A percentile compares a stretch with the other conserved stretches of the same genome.
These are phyloP conservation scores for Ciborinia camelliae DNA, from an alignment of 2,329 filamentous ascomycete species.

Conservation along the genomic window DNA sequence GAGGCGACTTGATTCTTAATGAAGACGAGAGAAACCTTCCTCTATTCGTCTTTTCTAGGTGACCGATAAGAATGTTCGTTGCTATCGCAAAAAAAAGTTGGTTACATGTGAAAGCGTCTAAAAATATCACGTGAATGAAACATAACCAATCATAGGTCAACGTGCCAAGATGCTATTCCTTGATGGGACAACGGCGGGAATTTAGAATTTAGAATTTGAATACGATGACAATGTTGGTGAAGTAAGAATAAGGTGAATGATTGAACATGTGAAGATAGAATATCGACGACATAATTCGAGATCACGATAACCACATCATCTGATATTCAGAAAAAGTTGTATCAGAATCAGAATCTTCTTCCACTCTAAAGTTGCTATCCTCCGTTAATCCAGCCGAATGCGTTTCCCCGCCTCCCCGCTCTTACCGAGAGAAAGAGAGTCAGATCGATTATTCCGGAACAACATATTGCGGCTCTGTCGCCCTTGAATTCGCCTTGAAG, in stretches of 20 bases:
- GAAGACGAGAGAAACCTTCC: neutral
- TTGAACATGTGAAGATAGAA: neutral
- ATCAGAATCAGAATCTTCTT: neutral
- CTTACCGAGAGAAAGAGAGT: neutral
- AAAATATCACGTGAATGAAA: slow-evolving; percentile 10
- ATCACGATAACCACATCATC: too few species aligned
- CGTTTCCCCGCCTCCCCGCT: neutral
- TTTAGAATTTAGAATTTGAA: too few species aligned
- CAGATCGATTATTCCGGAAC: slow-evolving; percentile 12
- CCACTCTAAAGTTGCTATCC: neutral
- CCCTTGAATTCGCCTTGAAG: slow-evolving; percentile 15
- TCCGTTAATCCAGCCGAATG: neutral
- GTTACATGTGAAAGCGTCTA: slow-evolving; percentile 1
- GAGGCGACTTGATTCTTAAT: too few species aligned
- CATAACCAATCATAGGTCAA: slow-evolving; percentile 4
- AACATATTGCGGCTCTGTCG: slow-evolving; percentile 18
- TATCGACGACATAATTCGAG: neutral
- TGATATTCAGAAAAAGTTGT: neutral
- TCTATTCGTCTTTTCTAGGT: too few species aligned
- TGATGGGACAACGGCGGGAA: neutral
- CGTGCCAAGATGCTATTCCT: neutral
- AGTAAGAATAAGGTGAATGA: neutral
- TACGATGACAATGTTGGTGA: too few species aligned
- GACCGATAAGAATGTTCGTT: slow-evolving; percentile 3
- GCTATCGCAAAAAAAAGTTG: neutral